Percentiles rank a stretch among this genome's conserved stretches.
Conservation (phyloP, 2,329 filamentous ascomycete species). For the Talaromyces sp. region DNA sequence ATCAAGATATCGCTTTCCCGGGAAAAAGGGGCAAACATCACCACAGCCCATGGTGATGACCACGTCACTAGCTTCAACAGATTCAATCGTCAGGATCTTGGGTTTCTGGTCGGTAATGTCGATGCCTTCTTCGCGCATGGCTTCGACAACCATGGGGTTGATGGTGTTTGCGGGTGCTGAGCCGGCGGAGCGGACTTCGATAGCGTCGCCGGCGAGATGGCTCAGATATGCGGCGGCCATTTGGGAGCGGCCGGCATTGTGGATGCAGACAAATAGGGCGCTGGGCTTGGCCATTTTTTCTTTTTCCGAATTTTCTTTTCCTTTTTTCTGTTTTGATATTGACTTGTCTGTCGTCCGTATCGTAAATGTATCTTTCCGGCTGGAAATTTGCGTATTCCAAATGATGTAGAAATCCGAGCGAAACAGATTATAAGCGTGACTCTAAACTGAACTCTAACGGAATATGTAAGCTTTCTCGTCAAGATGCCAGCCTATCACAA, state of each 20-base stretch:
- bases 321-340: background rate
- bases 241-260: constrained; percentile 29
- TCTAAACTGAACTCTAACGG: too few species aligned
- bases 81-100: constrained; percentile 25
- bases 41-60: constrained; percentile 31
- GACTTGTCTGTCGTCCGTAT: background rate
- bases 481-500: background rate
- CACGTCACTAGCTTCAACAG: constrained; percentile 24
- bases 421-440: background rate
- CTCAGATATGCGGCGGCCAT: constrained; percentile 26
- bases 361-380: background rate
- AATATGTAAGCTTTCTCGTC: background rate
- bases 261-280: constrained; percentile 28
- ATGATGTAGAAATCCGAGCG: background rate
- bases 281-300: constrained; percentile 21
- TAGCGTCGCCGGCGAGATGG: constrained; percentile 20
- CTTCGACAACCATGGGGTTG: constrained; percentile 25
- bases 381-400: background rate
- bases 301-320: background rate
- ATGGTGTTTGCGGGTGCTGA: constrained; percentile 26
- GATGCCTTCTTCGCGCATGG: constrained; percentile 29
- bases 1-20: constrained; percentile 27
- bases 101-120: constrained; percentile 24
- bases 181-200: constrained; percentile 27
- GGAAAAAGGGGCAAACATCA: constrained; percentile 26